A percentile compares a stretch with the other conserved stretches of the same genome.
These are phyloP conservation scores for Coffea humblotiana DNA, from an alignment of 305 asterid genomes.

Conservation along the genomic window DNA sequence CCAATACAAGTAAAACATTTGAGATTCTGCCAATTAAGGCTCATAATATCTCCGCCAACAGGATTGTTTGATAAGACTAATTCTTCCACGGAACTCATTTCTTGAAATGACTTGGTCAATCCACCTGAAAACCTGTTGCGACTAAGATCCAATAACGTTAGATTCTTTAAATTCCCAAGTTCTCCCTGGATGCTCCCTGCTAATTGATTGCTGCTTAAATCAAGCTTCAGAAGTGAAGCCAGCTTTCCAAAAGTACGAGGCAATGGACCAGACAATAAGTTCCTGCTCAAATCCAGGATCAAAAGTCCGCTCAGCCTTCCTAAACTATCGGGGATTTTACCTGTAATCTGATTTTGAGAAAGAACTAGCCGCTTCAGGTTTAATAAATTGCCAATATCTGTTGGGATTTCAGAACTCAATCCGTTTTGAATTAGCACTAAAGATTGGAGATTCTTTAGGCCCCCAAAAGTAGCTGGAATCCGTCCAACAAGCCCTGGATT, in stretches of 20 bases:
- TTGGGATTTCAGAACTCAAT: slow-evolving; percentile 57
- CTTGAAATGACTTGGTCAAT: slow-evolving; percentile 47
- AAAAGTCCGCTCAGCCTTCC: slow-evolving; percentile 51
- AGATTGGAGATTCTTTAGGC: slow-evolving; percentile 60
- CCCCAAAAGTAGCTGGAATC: slow-evolving; percentile 53
- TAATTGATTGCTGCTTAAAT: slow-evolving; percentile 52
- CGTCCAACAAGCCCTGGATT: slow-evolving; percentile 67
- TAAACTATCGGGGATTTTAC: slow-evolving; percentile 47
- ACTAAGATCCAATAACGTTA: slow-evolving; percentile 75
- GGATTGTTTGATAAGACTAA: slow-evolving; percentile 75
- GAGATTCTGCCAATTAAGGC: slow-evolving; percentile 51
- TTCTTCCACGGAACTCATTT: slow-evolving; percentile 59
- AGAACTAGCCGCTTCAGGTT: slow-evolving; percentile 57
- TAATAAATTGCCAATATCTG: slow-evolving; percentile 49
- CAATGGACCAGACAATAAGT: slow-evolving; percentile 55
- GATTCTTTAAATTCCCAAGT: slow-evolving; percentile 44
- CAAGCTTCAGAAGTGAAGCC: slow-evolving; percentile 69
- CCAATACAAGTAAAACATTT: slow-evolving; percentile 49
- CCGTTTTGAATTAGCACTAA: slow-evolving; percentile 70
- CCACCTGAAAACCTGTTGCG: slow-evolving; percentile 63
- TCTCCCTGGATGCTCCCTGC: slow-evolving; percentile 52
- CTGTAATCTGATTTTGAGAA: slow-evolving; percentile 52
- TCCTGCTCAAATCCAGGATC: slow-evolving; percentile 76
- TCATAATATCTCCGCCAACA: slow-evolving; percentile 55
- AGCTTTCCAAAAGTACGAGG: slow-evolving; percentile 52